Evolutionary conservation across 2,329 filamentous ascomycete genomes (phyloP), one percentile per base, ranked within the genome.

Genomic region (Colletotrichum truncatum): DNA sequence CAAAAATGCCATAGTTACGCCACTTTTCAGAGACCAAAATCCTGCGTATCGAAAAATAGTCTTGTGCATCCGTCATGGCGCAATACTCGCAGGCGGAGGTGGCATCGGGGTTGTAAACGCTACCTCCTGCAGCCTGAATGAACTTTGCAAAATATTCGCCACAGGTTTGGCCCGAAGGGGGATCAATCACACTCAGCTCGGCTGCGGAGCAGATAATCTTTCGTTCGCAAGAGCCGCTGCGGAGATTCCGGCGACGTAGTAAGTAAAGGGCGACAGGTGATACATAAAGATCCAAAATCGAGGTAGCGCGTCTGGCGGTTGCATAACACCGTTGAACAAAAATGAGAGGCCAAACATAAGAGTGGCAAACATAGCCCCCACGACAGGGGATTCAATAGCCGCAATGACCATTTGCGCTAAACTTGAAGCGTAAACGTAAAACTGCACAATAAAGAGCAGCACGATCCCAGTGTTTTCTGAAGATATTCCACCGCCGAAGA

Each of bases 201-300:
- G 69, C 67, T 1, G 68, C 46, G 0, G 73, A 68, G 6, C 74
- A 76, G 2, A 23, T 41, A 0, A 76, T 0, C 70, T 18, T 0
- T 68, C 68, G 1, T 72, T 65, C 7, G 70, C 70, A 0, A 76
- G 67, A 0, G 70, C 70, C 1, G 70, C 60, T 0, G 70, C 70
- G 61, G 91, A 79, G 74, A 93, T 84, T 4, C 87, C 89, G 28
- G 83, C 80, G 48, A 92, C 83, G 18, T 92, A 79, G 73, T 93
- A 93, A 0, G 89, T 92, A 69, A 92, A 87, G 1, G 91, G 90
- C 0, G 87, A 90, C 48, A 89, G 78, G 30, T 87, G 83, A 74
- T 92, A 91, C 87, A 91, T 89, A 78, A 90, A 91, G 56, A 85
- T 86, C 91, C 91, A 93, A 79, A 92, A 92, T 2, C 84, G 80